Base-by-base conservation (phyloP, 306 rosid species). In the Pterocarpus macrocarpus region DNA sequence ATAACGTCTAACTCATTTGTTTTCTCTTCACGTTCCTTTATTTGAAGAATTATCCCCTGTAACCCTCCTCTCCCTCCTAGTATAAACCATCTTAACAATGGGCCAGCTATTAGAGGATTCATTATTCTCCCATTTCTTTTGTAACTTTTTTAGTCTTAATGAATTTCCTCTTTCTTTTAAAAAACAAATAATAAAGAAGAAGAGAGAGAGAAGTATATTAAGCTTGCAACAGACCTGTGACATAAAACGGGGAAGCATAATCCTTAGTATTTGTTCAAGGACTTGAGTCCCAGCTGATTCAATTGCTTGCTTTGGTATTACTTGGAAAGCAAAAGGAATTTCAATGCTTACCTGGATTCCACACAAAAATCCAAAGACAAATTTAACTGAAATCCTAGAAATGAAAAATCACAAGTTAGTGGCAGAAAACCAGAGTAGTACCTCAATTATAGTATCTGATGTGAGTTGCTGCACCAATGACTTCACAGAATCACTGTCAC, bases 271-370 rank as follows among this genome's bases (percentile, higher is more conserved):
- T 78, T 93, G 99, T 78, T 93, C 94, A 53, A 95, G 99, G 85
- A 95, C 96, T 91, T 93, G 98, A 55, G 98, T 50, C 45, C 99
- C 99, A 69, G 98, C 89, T 52, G 98, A 93, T 80, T 95, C 99
- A 72, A 95, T 86, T 66, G 97, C 94, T 86, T 88, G 88, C 82
- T 84, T 92, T 5, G 99, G 99, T 85, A 93, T 88, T 77, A 85
- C 86, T 71, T 80, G 88, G 84, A 95, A 95, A 56, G 93, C 89
- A 47, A 87, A 91, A 62, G 97, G 99, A 85, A 95, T 76, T 33
- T 95, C 97, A 80, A 93, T 93, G 84, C 89, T 86, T 28, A 93
- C 98, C 99, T 95, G 87, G 76, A 80, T 64, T 80, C 69, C 61
- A 87, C 77, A 85, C 17, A 74, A 85, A 52, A 79, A 83, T 69